Base-by-base conservation (phyloP, 805 yeast genomes). In the Cyberlindnera sargentensis region DNA sequence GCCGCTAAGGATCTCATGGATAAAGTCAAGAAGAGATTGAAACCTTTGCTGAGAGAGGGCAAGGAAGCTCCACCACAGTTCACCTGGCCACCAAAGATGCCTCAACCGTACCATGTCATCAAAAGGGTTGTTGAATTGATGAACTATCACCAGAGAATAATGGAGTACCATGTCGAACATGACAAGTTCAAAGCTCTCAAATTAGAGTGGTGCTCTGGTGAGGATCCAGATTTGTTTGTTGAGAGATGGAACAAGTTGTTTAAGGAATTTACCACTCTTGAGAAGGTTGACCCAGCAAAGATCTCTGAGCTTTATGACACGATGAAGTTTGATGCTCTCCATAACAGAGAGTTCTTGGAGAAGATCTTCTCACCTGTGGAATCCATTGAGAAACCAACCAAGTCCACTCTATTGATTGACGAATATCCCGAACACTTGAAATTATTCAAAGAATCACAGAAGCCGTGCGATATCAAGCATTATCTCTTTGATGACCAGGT, bases 1-100 rank as follows among this genome's bases (percentile, higher is more conserved):
- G 99, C 99, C 1, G 99, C 99, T 3, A 93, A 93, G 60, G 97
- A 88, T 61, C 71, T 88, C 40, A 93, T 91, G 98, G 99, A 93
- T 59, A 86, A 89, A 58, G 99, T 93, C 33, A 93, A 93, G 65
- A 93, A 93, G 78, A 88, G 90, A 70, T 73, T 93, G 58, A 93
- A 93, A 65, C 97, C 98, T 1, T 70, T 93, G 57, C 70, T 93
- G 42, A 78, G 99, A 65, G 93, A 90, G 63, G 99, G 99, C 2
- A 86, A 88, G 43, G 95, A 88, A 55, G 96, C 98, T 0, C 98
- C 99, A 15, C 85, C 95, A 1, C 96, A 93, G 59, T 93, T 93
- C 64, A 86, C 99, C 0, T 93, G 99, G 99, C 99, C 99, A 1
- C 86, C 93, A 20, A 88, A 88, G 60, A 89, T 93, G 86, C 98